Base-by-base conservation (phyloP, 2,329 filamentous ascomycete species). In the Colletotrichum sp. region DNA sequence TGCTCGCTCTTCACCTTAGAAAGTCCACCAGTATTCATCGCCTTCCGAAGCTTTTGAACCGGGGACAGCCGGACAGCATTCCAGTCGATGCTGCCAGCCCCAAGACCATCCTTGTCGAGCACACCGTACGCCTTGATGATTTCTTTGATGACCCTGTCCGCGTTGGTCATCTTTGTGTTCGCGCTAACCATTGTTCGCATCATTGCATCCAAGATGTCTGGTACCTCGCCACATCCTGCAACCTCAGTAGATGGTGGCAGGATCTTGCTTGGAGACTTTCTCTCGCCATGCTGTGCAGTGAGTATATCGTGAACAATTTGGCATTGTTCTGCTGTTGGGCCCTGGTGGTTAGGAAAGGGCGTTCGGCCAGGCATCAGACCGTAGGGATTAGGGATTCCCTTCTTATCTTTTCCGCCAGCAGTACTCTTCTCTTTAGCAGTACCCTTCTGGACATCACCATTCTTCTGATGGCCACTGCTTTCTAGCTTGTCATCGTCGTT, bases 31-130 rank as follows among this genome's bases (percentile, higher is more conserved):
- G 86, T 84, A 78, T 91, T 92, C 80, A 97, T 95, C 0, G 94
- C 91, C 67, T 93, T 85, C 61, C 90, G 91, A n/a, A 97, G 87
- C 8, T 93, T 90, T 52, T 90, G 86, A 6, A 90, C 82, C 2
- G 90, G 83, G 3, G 92, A 91, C 30, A 86, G 83, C 27, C 92
- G 90, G 3, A 96, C 93, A 12, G 91, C 91, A 78, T 95, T 91
- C 93, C 94, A 96, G 81, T 96, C 87, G 9, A 96, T 93, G 71
- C 93, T 94, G 5, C 93, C 93, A 79, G 93, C 92, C 7, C 93
- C 93, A 12, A 93, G 85, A 8, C 93, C 74, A n/a, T 73, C 92
- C 57, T 90, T 87, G 36, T 91, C 82, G 5, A 93, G 84, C 22
- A 91, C 87, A 1, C 94, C 94, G 77, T 93, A 96, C 39, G 85